Base-by-base conservation (phyloP, 1,284 basidiomycete genomes). In the Trichosporon sp. region DNA sequence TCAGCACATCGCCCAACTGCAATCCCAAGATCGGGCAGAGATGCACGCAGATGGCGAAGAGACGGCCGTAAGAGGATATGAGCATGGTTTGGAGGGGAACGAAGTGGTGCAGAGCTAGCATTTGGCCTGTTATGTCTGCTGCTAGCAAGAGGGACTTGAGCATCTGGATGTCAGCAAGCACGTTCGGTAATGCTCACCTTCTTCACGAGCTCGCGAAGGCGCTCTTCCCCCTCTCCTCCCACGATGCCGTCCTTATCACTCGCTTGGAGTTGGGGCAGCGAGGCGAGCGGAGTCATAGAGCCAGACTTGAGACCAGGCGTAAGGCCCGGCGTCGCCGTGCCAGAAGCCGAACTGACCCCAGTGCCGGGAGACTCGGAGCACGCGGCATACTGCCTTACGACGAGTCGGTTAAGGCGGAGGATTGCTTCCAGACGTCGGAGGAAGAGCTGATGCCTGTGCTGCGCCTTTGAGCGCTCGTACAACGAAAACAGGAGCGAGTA, bases 41-140 rank as follows among this genome's bases (percentile, higher is more conserved):
- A 12, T 67, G 68, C 8, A 71, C n/a, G 4, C 56, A 38, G 1
- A 81, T 70, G 6, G 78, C 70, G 56, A 78, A 76, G 2, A 83
- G 71, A 5, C 81, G 71, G 16, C 75, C 74, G 67, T 81, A 83
- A 7, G 75, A 71, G 1, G 77, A 74, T 1, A 81, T 4, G 0
- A 78, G 70, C n/a, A 73, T 64, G 4, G 76, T 76, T 40, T 82
- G 80, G 4, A 81, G 75, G 3, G 81, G 81, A 4, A 83, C 68
- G 67, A 83, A 83, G 73, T 79, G 76, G 35, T 68, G 54, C n/a
- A 78, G 71, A 1, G 68, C 32, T 21, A 80, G 68, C 61, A 77
- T 73, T 37, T 70, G 68, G 12, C 11, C 26, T 1, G 70, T 71
- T 2, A 68, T 59, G 10, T 7, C 31, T 0, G 68, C 64, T 1